Conservation (phyloP, 2,329 filamentous ascomycete genomes). For the Neocatenulostroma microsporum region DNA sequence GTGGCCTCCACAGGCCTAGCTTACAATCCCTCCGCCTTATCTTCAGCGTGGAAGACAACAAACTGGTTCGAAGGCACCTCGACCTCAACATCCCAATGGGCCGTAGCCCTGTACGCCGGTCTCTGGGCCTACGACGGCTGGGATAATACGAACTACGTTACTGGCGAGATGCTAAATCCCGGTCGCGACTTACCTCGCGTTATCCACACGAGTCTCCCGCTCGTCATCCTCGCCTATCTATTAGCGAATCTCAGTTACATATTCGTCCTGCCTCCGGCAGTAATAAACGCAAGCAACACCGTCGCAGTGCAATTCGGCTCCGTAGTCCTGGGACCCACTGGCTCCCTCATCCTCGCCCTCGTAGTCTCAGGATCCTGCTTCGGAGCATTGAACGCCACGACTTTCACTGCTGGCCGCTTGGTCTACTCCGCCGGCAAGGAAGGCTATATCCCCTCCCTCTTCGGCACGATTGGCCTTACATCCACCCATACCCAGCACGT, state of each 20-base stretch:
- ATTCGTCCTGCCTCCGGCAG: slow-evolving; percentile 72
- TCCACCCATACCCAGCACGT: slow-evolving; percentile 33
- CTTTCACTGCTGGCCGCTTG: slow-evolving; percentile 84
- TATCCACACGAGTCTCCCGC: slow-evolving; percentile 91
- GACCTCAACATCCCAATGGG: slow-evolving; percentile 74
- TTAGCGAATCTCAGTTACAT: slow-evolving; percentile 92
- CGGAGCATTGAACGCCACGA: slow-evolving; percentile 86
- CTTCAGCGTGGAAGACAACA: slow-evolving; percentile 68
- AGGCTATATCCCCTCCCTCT: slow-evolving; percentile 77
- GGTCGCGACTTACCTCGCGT: slow-evolving; percentile 82
- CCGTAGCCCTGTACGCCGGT: slow-evolving; percentile 87
- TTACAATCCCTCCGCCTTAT: slow-evolving; percentile 57
- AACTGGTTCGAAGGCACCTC: slow-evolving; percentile 82
- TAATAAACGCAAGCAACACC: slow-evolving; percentile 83
- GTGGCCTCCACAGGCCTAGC: slow-evolving; percentile 82
- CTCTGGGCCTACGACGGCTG: slow-evolving; percentile 98
- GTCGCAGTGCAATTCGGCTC: slow-evolving; percentile 91
- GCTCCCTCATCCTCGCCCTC: slow-evolving; percentile 75
- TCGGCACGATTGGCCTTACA: slow-evolving; percentile 76
- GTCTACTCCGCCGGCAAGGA: slow-evolving; percentile 94
- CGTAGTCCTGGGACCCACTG: slow-evolving; percentile 78
- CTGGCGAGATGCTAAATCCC: slow-evolving; percentile 92
- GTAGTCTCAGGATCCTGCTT: slow-evolving; percentile 89
- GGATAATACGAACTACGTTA: slow-evolving; percentile 99
- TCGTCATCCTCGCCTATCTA: slow-evolving; percentile 85